Base-by-base conservation (phyloP, 1,139 yeast genomes). In the Diutina sp. region DNA sequence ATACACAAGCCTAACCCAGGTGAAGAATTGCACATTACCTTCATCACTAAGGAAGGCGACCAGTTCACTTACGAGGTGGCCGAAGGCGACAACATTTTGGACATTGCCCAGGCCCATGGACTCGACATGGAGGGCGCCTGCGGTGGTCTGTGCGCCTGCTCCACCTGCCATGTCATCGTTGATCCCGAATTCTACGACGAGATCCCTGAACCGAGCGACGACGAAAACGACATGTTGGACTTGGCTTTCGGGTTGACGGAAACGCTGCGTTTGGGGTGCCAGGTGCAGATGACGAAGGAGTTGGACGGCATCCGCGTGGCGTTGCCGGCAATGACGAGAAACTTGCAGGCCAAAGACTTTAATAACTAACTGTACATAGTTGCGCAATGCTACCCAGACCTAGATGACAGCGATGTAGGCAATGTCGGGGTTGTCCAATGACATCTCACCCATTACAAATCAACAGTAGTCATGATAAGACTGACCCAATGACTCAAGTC, bases 141-240 rank as follows among this genome's bases (percentile, higher is more conserved):
- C 72, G 99, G 99, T 46, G 99, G 99, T 2, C 90, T 97, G 1
- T 93, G 99, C 75, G 99, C 99, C 1, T 93, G 99, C 68, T 90
- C 97, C 3, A 93, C 99, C 0, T 93, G 99, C 69, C 99, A 93
- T 72, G 85, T 93, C 58, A 93, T 93, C 56, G 90, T 93, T 47
- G 99, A 93, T 67, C 99, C 99, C 0, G 97, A 87, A 54, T 90
- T 74, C 67, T 93, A 90, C 70, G 99, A 93, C 66, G 81, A 75
- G 58, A 81, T 93, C 63, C 96, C 95, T 32, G 99, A 93, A 68
- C 99, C 99, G 0, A 90, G 85, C 61, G 99, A 93, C 66, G 99
- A 93, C 67, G 99, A 93, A 70, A 91, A 95, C 68, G 99, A 93
- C 71, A 93, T 93, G 99, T 78, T 95, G 67, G 99, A 93, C 70